Conservation (phyloP, 2,329 filamentous ascomycete genomes). For the Diaporthe batatas region DNA sequence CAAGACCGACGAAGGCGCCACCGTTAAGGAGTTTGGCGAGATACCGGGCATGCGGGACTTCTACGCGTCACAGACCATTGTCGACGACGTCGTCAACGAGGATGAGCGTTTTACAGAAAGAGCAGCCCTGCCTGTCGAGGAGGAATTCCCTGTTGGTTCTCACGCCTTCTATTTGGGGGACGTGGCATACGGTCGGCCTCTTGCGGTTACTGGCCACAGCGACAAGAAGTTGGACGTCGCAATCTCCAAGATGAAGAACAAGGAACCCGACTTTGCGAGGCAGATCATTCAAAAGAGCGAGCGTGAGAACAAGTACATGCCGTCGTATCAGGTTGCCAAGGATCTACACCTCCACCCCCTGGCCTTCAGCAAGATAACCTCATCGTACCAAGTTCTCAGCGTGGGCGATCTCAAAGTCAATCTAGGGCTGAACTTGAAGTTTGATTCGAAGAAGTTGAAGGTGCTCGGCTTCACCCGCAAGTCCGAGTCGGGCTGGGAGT, state of each 20-base stretch:
- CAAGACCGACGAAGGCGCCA: slow-evolving; percentile 91
- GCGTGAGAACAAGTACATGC: slow-evolving; percentile 79
- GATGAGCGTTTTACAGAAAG: slow-evolving; percentile 95
- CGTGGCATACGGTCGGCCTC: slow-evolving; percentile 89
- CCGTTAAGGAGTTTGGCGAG: slow-evolving; percentile 91
- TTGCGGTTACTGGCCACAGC: slow-evolving; percentile 83
- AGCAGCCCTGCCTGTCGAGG: slow-evolving; percentile 86
- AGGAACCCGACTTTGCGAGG: slow-evolving; percentile 85
- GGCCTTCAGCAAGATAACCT: slow-evolving; percentile 94
- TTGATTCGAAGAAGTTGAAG: slow-evolving; percentile 94
- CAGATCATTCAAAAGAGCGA: slow-evolving; percentile 80
- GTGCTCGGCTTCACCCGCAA: slow-evolving; percentile 96
- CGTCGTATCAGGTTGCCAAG: slow-evolving; percentile 89
- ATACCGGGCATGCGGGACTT: slow-evolving; percentile 89
- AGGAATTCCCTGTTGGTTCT: slow-evolving; percentile 89
- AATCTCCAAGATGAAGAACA: slow-evolving; percentile 78
- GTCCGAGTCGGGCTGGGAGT: slow-evolving; percentile 91
- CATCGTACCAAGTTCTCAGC: slow-evolving; percentile 85
- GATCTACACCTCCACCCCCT: slow-evolving; percentile 86
- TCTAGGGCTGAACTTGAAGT: slow-evolving; percentile 94
- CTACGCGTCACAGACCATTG: slow-evolving; percentile 91
- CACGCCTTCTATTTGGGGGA: slow-evolving; percentile 95
- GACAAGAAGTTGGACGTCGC: slow-evolving; percentile 83
- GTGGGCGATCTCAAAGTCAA: slow-evolving; percentile 88
- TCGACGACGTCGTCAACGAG: slow-evolving; percentile 90